Percentiles rank a stretch among this genome's conserved stretches.
phyloP scores from a whole-genome alignment of 345 rosid species.

The Odontarrhena argentea region DNA sequence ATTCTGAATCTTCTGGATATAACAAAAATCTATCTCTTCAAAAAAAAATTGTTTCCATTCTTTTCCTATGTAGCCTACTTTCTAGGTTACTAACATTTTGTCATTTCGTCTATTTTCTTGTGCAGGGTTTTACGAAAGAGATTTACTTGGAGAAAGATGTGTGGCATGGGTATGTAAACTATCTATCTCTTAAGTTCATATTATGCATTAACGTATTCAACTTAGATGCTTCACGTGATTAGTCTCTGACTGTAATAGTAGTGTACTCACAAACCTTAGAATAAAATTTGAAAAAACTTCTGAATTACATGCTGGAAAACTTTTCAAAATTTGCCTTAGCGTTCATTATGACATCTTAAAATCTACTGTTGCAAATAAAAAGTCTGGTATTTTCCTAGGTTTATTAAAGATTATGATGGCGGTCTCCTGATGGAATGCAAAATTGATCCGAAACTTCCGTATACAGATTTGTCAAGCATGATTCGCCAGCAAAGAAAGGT shows the following conservation, averaged over 20 bases:
- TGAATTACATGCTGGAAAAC: not conserved
- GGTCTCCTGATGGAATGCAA: conserved; percentile 99
- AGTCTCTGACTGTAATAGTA: conserved; percentile 16
- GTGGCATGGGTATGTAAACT: conserved; percentile 88
- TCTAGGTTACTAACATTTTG: conserved; percentile 12
- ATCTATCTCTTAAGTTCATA: conserved; percentile 22
- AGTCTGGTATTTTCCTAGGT: conserved; percentile 48
- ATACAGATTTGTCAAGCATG: conserved; percentile 91
- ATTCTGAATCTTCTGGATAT: not conserved
- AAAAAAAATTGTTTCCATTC: not conserved
- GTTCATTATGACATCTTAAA: conserved; percentile 6
- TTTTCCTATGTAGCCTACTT: conserved; percentile 6
- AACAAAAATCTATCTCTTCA: not conserved
- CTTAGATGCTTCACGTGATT: conserved; percentile 13
- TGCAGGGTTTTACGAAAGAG: conserved; percentile 98
- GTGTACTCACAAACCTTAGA: conserved; percentile 10
- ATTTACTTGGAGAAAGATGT: conserved; percentile 94
- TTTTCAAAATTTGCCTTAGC: conserved; percentile 2
- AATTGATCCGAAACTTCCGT: conserved; percentile 96
- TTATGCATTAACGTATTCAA: not conserved
- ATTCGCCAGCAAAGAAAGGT: conserved; percentile 91
- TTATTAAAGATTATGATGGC: conserved; percentile 98
- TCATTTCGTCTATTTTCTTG: conserved; percentile 11
- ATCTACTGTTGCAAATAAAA: conserved; percentile 20
- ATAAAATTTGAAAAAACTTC: conserved; percentile 10